Evolutionary conservation across 164 flowering plant species (phyloP).

Genomic region (Sextonia rubra): DNA sequence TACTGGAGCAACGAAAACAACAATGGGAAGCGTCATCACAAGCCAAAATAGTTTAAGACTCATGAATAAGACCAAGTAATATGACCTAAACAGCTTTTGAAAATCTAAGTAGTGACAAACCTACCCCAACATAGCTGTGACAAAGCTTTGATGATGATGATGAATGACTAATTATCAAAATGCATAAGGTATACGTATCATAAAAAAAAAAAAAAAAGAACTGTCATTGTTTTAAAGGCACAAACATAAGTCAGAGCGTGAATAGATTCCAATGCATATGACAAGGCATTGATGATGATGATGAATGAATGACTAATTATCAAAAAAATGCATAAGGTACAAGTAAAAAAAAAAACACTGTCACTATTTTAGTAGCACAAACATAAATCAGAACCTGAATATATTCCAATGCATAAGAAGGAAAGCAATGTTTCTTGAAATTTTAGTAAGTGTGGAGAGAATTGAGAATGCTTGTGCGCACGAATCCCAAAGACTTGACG

Average conservation of each 20-base stretch:
- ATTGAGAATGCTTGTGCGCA: no score
- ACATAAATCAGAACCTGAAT: no score
- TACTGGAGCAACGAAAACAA: constrained; percentile 38
- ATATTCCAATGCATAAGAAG: background rate
- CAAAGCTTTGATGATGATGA: background rate
- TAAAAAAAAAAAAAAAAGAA: no score
- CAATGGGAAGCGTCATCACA: background rate
- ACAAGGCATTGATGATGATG: no score
- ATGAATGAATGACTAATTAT: no score
- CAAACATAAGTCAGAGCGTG: background rate
- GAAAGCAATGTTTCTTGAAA: background rate
- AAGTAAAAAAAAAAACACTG: no score
- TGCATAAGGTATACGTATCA: background rate
- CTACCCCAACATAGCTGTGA: no score
- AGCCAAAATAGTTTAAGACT: no score
- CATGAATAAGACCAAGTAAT: background rate
- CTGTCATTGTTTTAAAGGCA: background rate
- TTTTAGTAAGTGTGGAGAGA: no score
- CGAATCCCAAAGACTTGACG: no score
- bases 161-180: background rate
- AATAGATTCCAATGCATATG: background rate
- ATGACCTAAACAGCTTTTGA: background rate
- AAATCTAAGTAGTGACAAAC: background rate
- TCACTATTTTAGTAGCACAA: no score
- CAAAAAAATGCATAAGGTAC: no score